Evolutionary conservation across 768 basidiomycete genomes (phyloP), one percentile per base, ranked within the genome.

Genomic region (Panaeolus papilionaceus): DNA sequence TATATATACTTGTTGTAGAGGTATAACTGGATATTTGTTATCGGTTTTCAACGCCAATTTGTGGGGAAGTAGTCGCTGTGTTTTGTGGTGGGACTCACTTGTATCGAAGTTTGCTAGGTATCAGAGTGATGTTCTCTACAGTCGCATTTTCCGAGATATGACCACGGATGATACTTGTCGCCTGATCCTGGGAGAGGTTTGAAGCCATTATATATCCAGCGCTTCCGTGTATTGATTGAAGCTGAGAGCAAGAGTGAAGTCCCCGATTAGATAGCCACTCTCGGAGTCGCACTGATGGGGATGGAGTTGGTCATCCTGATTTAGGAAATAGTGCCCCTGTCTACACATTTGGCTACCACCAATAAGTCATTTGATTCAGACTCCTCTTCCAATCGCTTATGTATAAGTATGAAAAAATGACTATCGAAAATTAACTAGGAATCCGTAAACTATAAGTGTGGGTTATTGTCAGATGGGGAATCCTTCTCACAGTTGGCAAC

Each of bases 1-100:
- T 51, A 58, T 67, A 74, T 51, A 67, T 58, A 33, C 40, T 62
- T 38, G 58, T 68, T 3, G 28, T 65, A 9, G 64, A 42, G 10
- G 54, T 62, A 42, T 51, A 70, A 28, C 71, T 72, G 45, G 11
- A 33, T 58, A 11, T 14, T 23, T 28, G 14, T 18, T 11, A 10
- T 58, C 16, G 8, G 14, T 58, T 12, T 58, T 11, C 5, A 44
- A 44, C 16, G 18, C 42, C 16, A 16, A 40, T 40, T 40, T 40
- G 10, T 10, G 39, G 9, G 42, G 5, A 44, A 4, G 14, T 18
- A 6, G 42, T 6, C 42, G 20, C 8, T 5, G 20, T 23, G 20
- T 20, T 8, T 51, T 1, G n/a, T 18, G 45, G 18, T 58, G 20
- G 26, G 11, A 33, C 33, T 58, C 54, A 58, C 54, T n/a, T 58